Percentiles rank a stretch among this genome's conserved stretches.
Conservation (phyloP, 2,329 filamentous ascomycete genomes). For the Fusarium foetens region DNA sequence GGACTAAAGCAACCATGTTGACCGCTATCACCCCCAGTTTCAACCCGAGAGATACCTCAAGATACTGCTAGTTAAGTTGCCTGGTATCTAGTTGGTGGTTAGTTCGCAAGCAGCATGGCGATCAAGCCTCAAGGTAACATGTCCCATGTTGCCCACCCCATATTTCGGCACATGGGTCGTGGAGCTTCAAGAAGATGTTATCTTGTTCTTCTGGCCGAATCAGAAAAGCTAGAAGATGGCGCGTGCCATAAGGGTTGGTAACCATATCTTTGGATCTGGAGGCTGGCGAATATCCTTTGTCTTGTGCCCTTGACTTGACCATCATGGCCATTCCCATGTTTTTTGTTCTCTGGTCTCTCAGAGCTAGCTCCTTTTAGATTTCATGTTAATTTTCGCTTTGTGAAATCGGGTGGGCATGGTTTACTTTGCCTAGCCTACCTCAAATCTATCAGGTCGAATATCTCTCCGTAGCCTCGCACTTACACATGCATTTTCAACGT, state of each 20-base stretch:
- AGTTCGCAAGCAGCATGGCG: background rate
- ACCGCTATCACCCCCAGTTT: background rate
- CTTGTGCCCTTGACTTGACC: background rate
- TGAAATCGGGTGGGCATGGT: background rate
- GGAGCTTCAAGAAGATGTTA: background rate
- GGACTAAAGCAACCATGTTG: background rate
- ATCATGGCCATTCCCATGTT: background rate
- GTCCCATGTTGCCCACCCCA: background rate
- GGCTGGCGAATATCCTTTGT: constrained; percentile 5
- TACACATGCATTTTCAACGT: constrained; percentile 1
- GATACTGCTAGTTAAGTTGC: background rate
- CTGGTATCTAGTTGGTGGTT: background rate
- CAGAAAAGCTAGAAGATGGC: background rate
- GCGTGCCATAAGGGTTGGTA: constrained; percentile 14
- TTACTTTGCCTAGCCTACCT: background rate
- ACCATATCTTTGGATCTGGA: background rate
- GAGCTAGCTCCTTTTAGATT: background rate
- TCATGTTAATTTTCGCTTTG: background rate
- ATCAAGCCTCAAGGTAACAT: constrained; percentile 1
- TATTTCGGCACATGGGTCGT: constrained; percentile 3
- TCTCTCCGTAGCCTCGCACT: constrained; percentile 3
- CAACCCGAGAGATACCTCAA: background rate
- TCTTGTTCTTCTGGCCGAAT: constrained; percentile 12
- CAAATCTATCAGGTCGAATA: background rate
- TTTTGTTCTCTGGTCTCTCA: background rate